Evolutionary conservation across 331 rosid species (phyloP).

Genomic region (Arachis monticola): DNA sequence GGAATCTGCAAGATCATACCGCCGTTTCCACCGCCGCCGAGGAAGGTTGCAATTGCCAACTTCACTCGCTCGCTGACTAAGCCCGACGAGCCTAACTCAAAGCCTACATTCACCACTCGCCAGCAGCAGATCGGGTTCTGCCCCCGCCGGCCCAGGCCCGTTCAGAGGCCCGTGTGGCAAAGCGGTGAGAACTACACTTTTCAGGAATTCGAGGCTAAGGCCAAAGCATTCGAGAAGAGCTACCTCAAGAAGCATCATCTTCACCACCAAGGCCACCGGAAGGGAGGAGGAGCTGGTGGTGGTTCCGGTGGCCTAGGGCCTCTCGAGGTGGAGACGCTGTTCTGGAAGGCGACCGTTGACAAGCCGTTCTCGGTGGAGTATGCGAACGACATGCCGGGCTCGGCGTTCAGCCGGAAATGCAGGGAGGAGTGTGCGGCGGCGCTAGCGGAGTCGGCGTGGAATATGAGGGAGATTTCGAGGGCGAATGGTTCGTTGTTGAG

Average conservation of each 20-base stretch:
- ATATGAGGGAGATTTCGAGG: conserved; percentile 85
- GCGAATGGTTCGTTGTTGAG: conserved; percentile 79
- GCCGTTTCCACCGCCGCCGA: conserved; percentile 73
- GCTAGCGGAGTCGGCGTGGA: conserved; percentile 90
- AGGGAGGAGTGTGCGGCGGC: conserved; percentile 46
- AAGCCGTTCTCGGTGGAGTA: conserved; percentile 89
- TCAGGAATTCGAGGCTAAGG: conserved; percentile 70
- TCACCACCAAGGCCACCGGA: conserved; percentile 27
- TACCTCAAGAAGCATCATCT: conserved; percentile 54
- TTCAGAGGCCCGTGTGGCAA: conserved; percentile 90
- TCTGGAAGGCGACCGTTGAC: conserved; percentile 88
- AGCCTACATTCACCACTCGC: conserved; percentile 90
- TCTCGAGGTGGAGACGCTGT: conserved; percentile 74
- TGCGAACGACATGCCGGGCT: conserved; percentile 96
- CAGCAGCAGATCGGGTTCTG: conserved; percentile 99
- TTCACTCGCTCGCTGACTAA: conserved; percentile 60
- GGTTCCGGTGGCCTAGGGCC: conserved; percentile 37
- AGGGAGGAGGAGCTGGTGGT: conserved; percentile 38
- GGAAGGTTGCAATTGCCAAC: conserved; percentile 78
- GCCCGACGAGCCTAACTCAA: conserved; percentile 35
- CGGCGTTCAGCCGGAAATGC: conserved; percentile 70
- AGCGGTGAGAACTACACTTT: conserved; percentile 85
- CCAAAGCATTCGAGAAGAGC: conserved; percentile 71
- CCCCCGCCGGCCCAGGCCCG: conserved; percentile 77
- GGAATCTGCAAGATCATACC: conserved; percentile 98